Conservation (phyloP, 2,329 filamentous ascomycete genomes). For the Anthostomella pinea region DNA sequence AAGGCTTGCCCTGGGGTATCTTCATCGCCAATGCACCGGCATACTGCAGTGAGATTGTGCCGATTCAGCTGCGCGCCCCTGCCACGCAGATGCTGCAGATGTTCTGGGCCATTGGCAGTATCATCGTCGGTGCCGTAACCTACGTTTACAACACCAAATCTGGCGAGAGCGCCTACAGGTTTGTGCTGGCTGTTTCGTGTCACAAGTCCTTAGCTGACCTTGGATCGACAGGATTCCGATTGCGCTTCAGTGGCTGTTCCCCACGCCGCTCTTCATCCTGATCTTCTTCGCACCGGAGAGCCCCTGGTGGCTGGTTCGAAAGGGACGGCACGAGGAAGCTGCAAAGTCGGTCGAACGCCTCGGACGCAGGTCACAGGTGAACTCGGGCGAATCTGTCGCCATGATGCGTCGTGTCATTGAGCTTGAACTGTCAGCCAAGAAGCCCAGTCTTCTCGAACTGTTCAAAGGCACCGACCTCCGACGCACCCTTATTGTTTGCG, state of each 20-base stretch:
- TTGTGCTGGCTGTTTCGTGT: slow-evolving; percentile 34
- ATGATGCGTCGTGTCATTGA: slow-evolving; percentile 60
- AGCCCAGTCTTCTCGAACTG: slow-evolving; percentile 37
- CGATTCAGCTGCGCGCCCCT: slow-evolving; percentile 54
- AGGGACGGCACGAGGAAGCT: slow-evolving; percentile 45
- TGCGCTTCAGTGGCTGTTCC: slow-evolving; percentile 59
- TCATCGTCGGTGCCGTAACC: slow-evolving; percentile 57
- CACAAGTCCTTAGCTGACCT: slow-evolving; percentile 20
- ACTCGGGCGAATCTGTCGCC: slow-evolving; percentile 45
- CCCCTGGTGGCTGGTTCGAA: slow-evolving; percentile 56
- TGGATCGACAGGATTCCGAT: slow-evolving; percentile 47
- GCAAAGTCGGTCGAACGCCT: slow-evolving; percentile 47
- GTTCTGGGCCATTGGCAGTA: slow-evolving; percentile 61
- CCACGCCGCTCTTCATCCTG: slow-evolving; percentile 49
- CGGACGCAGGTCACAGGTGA: slow-evolving; percentile 38
- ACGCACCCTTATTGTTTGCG: slow-evolving; percentile 54
- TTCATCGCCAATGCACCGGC: slow-evolving; percentile 65
- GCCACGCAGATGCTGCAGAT: slow-evolving; percentile 63
- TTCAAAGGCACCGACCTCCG: slow-evolving; percentile 53
- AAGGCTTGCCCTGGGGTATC: slow-evolving; percentile 63
- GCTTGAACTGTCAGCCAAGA: slow-evolving; percentile 47
- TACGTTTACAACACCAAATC: slow-evolving; percentile 48
- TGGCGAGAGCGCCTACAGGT: slow-evolving; percentile 34
- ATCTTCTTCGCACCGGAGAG: slow-evolving; percentile 51
- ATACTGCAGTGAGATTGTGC: slow-evolving; percentile 58